Base-by-base conservation (phyloP, 2,329 filamentous ascomycete species). In the Pezicula radicicola region DNA sequence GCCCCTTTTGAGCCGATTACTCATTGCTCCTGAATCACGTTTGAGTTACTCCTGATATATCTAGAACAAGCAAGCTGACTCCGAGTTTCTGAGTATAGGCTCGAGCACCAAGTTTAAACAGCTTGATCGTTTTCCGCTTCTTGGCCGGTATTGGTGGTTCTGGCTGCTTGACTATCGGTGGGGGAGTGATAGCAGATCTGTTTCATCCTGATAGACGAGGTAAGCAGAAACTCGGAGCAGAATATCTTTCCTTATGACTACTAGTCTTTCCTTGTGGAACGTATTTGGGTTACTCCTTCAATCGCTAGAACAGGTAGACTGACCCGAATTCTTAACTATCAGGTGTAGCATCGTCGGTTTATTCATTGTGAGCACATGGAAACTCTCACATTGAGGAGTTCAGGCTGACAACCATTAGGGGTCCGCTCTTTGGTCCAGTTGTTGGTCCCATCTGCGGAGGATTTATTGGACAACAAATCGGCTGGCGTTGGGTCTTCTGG, bases 21-120 rank as follows among this genome's bases (percentile, higher is more conserved):
- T n/a, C n/a, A n/a, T n/a, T n/a, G n/a, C n/a, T n/a, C n/a, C n/a
- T n/a, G n/a, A n/a, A n/a, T n/a, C n/a, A n/a, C n/a, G n/a, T n/a
- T n/a, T n/a, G n/a, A n/a, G n/a, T n/a, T n/a, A n/a, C n/a, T n/a
- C n/a, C n/a, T n/a, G n/a, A n/a, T n/a, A n/a, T n/a, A n/a, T n/a
- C n/a, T 21, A 5, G 21, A 5, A 21, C 21, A 21, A 21, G 21
- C 5, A 3, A 21, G 21, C 21, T 21, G 5, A 21, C 21, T 21
- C 3, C 3, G 21, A 21, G 21, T 21, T 21, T 21, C 21, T 21
- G 21, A 21, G 21, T 21, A 3, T 21, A 21, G 21, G 21, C 21
- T 21, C 70, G 87, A 8, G 75, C 83, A 0, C 78, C 79, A 1
- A 75, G 72, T 46, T 65, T 76, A 13, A 67, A 65, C 0, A 68